A percentile compares a stretch with the other conserved stretches of the same genome.
phyloP scores from a whole-genome alignment of 163 green algal species.

The Scenedesmus sp. region DNA sequence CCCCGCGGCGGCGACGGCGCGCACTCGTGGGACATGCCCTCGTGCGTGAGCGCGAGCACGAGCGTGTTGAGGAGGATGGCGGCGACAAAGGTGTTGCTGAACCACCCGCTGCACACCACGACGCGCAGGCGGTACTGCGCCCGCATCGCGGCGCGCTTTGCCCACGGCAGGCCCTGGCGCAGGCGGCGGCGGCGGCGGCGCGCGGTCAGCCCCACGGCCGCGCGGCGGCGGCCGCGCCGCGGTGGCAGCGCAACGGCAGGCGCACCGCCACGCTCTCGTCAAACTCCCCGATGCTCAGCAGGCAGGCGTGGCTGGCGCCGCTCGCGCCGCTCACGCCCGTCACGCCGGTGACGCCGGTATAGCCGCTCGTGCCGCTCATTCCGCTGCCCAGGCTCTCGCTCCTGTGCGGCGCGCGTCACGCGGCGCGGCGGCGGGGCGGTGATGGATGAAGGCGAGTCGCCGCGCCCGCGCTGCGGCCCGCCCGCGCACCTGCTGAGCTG shows the following conservation, averaged over 20 bases:
- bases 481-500: too few relatives aligned
- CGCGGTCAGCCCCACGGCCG: too few relatives aligned
- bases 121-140: constrained; percentile 55
- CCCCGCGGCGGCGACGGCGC: neutral
- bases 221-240: neutral
- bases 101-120: constrained; percentile 53
- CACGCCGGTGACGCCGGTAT: constrained; percentile 29
- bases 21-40: constrained; percentile 60
- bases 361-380: neutral
- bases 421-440: too few relatives aligned
- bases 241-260: too few relatives aligned
- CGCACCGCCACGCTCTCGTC: constrained; percentile 50
- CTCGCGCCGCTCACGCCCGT: constrained; percentile 19
- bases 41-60: constrained; percentile 70
- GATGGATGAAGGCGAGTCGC: too few relatives aligned
- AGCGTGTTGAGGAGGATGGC: constrained; percentile 79
- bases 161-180: constrained; percentile 33
- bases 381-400: constrained; percentile 14
- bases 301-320: constrained; percentile 3
- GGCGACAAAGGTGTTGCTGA: constrained; percentile 76
- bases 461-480: too few relatives aligned
- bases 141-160: constrained; percentile 43
- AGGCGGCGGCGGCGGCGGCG: too few relatives aligned
- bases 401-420: too few relatives aligned
- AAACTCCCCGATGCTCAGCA: constrained; percentile 54